Evolutionary conservation across 2,329 filamentous ascomycete genomes (phyloP).

Genomic region (Xylariaceae sp.): DNA sequence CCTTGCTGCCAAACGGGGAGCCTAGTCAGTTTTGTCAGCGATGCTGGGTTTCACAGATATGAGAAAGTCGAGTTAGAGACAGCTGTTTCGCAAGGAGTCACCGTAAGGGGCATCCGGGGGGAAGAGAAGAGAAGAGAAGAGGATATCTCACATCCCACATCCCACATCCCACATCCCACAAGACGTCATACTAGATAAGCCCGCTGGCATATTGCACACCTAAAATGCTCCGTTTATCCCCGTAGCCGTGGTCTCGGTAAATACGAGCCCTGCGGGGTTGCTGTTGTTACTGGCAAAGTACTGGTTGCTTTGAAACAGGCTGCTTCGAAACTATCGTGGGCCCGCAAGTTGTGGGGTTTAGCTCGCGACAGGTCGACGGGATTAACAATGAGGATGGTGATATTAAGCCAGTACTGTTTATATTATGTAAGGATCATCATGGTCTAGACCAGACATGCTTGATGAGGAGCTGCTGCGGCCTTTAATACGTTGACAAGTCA

Average conservation of each 20-base stretch:
- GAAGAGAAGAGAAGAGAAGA: background rate
- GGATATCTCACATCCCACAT: too few relatives aligned
- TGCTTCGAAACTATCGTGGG: conserved; percentile 7
- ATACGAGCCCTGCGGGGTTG: conserved; percentile 19
- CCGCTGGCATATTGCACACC: background rate
- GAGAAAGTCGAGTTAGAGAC: too few relatives aligned
- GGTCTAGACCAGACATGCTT: background rate
- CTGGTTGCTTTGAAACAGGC: background rate
- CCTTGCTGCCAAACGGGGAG: background rate
- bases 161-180: background rate
- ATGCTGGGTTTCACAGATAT: conserved; percentile 8
- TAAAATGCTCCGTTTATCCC: conserved; percentile 6
- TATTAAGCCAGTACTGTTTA: background rate
- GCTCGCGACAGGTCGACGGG: background rate
- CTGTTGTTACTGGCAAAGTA: conserved; percentile 6
- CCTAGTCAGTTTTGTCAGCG: background rate
- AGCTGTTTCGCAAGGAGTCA: background rate
- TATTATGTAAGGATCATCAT: background rate
- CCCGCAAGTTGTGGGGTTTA: conserved; percentile 12
- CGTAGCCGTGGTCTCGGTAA: conserved; percentile 24
- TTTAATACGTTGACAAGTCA: background rate
- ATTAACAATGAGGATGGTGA: background rate
- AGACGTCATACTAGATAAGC: background rate
- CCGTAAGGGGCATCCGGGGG: background rate
- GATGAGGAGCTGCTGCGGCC: background rate